A percentile compares a stretch with the other conserved stretches of the same genome.
phyloP scores from a whole-genome alignment of 805 yeast genomes.

The Candida vaughaniae region DNA sequence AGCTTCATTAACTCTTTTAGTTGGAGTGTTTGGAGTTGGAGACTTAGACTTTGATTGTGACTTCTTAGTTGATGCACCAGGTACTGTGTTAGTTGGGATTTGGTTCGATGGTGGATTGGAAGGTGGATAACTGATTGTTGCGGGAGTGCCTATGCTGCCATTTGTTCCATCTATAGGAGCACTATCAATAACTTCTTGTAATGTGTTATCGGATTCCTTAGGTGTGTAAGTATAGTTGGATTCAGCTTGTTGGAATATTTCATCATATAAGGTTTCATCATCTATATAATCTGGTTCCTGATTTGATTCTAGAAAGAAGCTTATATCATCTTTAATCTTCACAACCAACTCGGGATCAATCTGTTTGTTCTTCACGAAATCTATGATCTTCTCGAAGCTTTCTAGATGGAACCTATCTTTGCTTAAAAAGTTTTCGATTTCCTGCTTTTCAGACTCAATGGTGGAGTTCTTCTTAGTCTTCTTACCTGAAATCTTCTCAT shows the following conservation, averaged over 20 bases:
- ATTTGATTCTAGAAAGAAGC: conserved; percentile 34
- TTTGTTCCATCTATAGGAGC: neutral
- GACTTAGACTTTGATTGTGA: conserved; percentile 2
- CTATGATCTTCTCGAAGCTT: conserved; percentile 31
- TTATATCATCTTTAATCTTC: conserved; percentile 41
- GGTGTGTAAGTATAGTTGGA: conserved; percentile 14
- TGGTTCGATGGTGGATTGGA: neutral
- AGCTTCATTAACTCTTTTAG: conserved; percentile 4
- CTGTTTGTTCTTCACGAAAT: conserved; percentile 25
- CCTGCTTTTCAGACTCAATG: conserved; percentile 42
- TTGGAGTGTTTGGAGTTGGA: conserved; percentile 8
- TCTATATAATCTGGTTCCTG: conserved; percentile 38
- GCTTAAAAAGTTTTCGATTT: conserved; percentile 30
- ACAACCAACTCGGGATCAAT: conserved; percentile 30
- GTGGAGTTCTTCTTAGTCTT: conserved; percentile 38
- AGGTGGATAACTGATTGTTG: neutral
- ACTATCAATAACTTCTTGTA: conserved; percentile 5
- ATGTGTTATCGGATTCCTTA: conserved; percentile 3
- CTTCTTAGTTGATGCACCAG: conserved; percentile 3
- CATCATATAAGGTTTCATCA: conserved; percentile 43
- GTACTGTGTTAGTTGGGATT: neutral
- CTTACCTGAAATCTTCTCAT: conserved; percentile 38
- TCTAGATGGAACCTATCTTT: conserved; percentile 38
- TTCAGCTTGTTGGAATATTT: conserved; percentile 31
- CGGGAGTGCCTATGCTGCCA: neutral